Conservation (phyloP, 345 rosid genomes). For the Durio zibethinus region DNA sequence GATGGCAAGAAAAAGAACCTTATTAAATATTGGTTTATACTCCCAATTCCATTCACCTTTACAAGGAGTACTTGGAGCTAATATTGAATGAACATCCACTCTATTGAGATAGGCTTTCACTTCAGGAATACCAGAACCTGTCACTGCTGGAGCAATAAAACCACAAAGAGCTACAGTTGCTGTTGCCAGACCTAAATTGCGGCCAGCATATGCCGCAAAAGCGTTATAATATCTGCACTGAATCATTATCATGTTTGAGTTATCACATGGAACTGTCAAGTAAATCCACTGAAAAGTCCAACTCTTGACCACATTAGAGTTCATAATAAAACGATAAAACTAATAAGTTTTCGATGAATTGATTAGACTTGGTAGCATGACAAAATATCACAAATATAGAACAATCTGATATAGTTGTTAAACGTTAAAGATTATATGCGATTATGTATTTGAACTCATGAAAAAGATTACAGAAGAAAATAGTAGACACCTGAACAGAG, state of each 20-base stretch:
- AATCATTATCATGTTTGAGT: conserved; percentile 12
- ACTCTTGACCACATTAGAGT: not conserved
- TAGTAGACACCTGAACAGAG: not conserved
- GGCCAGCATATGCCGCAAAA: conserved; percentile 30
- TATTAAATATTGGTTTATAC: not conserved
- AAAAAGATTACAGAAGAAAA: not conserved
- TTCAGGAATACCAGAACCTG: conserved; percentile 54
- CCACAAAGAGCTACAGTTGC: conserved; percentile 40
- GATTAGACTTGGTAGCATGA: not conserved
- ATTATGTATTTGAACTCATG: not conserved
- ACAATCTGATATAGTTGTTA: not conserved
- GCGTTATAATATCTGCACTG: conserved; percentile 40
- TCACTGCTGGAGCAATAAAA: conserved; percentile 44
- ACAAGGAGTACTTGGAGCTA: conserved; percentile 47
- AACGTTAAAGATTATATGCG: not conserved
- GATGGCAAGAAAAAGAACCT: not conserved
- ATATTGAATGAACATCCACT: conserved; percentile 39
- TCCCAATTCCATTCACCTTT: conserved; percentile 30
- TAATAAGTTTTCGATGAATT: not conserved
- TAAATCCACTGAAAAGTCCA: not conserved
- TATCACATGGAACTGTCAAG: conserved; percentile 1
- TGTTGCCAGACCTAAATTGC: conserved; percentile 33
- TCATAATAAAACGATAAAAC: not conserved
- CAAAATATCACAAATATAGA: not conserved
- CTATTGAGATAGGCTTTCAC: conserved; percentile 58